Percentiles rank a stretch among this genome's conserved stretches.
Evolutionary conservation across 2,329 filamentous ascomycete species (phyloP).

Genomic region (Aureobasidium vineae): DNA sequence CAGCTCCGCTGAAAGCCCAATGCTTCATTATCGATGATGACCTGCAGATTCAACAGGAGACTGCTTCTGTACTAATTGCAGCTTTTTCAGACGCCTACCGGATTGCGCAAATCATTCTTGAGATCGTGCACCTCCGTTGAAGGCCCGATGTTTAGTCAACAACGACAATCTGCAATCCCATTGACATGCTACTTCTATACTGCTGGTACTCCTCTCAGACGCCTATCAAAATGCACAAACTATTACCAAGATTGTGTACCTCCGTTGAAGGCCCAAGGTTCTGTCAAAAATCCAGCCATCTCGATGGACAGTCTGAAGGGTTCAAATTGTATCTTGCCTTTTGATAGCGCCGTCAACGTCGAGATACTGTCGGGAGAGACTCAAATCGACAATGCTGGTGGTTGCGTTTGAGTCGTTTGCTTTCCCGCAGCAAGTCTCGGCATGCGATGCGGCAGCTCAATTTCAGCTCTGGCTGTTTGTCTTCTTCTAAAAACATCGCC

Average conservation of each 20-base stretch:
- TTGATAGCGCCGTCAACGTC: neutral
- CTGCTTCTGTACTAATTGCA: neutral
- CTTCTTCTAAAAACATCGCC: neutral
- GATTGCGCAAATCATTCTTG: neutral
- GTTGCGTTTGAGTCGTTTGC: constrained; percentile 20
- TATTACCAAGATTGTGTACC: too few species aligned
- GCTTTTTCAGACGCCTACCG: neutral
- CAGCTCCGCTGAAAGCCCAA: neutral
- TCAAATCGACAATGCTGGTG: neutral
- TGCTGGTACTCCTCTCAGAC: too few species aligned
- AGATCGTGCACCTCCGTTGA: neutral
- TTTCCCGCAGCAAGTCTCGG: constrained; percentile 2
- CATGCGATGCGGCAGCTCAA: neutral
- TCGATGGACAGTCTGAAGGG: neutral
- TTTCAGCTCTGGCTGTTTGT: neutral
- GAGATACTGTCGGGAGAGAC: neutral
- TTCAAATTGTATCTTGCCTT: neutral
- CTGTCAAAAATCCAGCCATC: neutral
- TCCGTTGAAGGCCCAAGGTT: too few species aligned
- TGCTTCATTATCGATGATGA: too few species aligned
- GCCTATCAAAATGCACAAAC: too few species aligned
- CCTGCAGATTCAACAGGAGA: too few species aligned
- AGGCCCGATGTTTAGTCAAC: neutral
- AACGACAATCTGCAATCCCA: neutral
- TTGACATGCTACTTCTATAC: too few species aligned